Percentiles rank a stretch among this genome's conserved stretches.
These are phyloP conservation scores for Penicillium italicum DNA, from an alignment of 2,329 filamentous ascomycete genomes.

Conservation along the genomic window DNA sequence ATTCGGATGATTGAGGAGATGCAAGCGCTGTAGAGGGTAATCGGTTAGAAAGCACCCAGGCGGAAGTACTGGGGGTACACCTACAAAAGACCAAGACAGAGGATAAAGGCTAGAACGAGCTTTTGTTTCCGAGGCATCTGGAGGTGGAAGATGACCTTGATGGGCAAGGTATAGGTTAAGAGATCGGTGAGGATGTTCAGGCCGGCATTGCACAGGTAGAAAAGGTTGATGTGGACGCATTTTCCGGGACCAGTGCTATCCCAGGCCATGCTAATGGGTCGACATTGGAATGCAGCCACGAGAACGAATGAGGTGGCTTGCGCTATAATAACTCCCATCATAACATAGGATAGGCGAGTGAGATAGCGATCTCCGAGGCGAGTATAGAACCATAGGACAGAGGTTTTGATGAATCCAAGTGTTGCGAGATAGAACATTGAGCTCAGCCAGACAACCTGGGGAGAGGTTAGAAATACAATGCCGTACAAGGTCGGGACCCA, in stretches of 20 bases:
- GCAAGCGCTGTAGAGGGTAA: conserved; percentile 36
- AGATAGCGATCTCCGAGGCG: conserved; percentile 42
- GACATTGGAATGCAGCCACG: conserved; percentile 46
- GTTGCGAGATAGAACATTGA: conserved; percentile 50
- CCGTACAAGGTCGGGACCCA: neutral
- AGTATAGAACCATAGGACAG: conserved; percentile 47
- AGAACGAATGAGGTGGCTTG: conserved; percentile 44
- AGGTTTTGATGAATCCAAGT: conserved; percentile 49
- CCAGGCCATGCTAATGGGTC: conserved; percentile 42
- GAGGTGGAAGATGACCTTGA: conserved; percentile 46
- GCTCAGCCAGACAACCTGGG: conserved; percentile 45
- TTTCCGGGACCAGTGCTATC: conserved; percentile 31
- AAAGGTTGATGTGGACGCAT: conserved; percentile 50
- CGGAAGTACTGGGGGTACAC: neutral
- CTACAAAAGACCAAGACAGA: conserved; percentile 50
- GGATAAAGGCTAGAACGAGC: conserved; percentile 47
- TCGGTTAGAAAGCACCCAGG: neutral
- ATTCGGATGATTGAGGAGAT: conserved; percentile 48
- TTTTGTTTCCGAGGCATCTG: conserved; percentile 50
- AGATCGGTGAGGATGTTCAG: conserved; percentile 61
- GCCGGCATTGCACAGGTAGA: conserved; percentile 54
- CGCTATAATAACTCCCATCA: conserved; percentile 41
- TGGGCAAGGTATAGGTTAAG: conserved; percentile 51
- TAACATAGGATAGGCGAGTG: conserved; percentile 35
- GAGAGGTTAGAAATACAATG: neutral